These are phyloP conservation scores for Pseudozyma pruni DNA, from an alignment of 1,284 basidiomycete genomes.

Conservation along the genomic window DNA sequence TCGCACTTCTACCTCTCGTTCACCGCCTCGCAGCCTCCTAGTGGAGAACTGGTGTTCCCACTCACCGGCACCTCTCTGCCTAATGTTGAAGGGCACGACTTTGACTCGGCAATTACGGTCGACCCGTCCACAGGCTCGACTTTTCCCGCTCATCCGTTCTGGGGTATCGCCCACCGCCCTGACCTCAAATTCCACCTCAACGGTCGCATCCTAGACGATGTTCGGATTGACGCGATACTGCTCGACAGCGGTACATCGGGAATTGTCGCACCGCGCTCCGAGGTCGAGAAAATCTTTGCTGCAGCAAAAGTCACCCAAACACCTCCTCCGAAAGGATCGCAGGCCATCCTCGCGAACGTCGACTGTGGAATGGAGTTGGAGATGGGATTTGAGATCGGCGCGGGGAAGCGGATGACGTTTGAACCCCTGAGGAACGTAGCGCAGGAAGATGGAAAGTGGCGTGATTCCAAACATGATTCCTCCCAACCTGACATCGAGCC, in stretches of 20 bases:
- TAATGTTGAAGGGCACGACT: not conserved
- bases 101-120: constrained; percentile 1
- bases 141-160: constrained; percentile 19
- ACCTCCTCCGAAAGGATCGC: not conserved
- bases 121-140: constrained; percentile 16
- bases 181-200: constrained; percentile 20
- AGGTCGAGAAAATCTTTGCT: constrained; percentile 28
- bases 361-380: not conserved
- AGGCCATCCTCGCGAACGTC: constrained; percentile 6
- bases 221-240: constrained; percentile 27
- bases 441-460: not conserved
- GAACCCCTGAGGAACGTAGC: not conserved
- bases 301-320: not conserved
- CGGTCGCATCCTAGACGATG: not conserved
- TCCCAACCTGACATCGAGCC: not conserved
- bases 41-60: constrained; percentile 31
- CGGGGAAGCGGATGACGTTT: not conserved
- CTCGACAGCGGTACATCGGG: constrained; percentile 36
- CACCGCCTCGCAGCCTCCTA: not conserved
- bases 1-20: constrained; percentile 27
- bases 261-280: constrained; percentile 22
- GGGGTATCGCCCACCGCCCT: constrained; percentile 33
- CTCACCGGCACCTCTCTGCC: constrained; percentile 14
- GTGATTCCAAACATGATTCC: not conserved
- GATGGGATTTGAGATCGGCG: constrained; percentile 21